These are phyloP conservation scores for Cocos nucifera DNA, from an alignment of 176 grass and related monocot species.

Conservation along the genomic window DNA sequence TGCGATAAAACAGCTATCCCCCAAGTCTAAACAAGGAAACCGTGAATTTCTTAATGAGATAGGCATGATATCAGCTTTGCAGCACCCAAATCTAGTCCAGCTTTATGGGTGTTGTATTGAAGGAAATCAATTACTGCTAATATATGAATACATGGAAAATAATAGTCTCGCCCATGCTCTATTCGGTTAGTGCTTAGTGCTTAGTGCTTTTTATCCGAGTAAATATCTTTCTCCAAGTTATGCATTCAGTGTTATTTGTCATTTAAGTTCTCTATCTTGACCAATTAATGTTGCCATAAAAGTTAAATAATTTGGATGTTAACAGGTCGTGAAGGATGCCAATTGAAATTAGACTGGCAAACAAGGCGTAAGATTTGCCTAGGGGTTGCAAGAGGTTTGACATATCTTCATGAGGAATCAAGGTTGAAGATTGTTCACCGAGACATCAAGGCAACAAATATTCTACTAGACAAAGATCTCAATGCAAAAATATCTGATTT, in stretches of 20 bases:
- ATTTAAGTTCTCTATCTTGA: too few species aligned
- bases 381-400: conserved; percentile 61
- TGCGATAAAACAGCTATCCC: conserved; percentile 12
- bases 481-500: conserved; percentile 94
- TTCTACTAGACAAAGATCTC: conserved; percentile 71
- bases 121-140: conserved; percentile 6
- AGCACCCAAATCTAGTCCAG: conserved; percentile 11
- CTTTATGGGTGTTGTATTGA: conserved; percentile 11
- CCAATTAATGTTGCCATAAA: too few species aligned
- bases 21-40: conserved; percentile 13
- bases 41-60: conserved; percentile 17
- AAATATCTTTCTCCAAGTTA: background rate
- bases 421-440: conserved; percentile 76
- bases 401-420: conserved; percentile 84
- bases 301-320: background rate
- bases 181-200: background rate
- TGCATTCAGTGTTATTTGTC: background rate
- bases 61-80: conserved; percentile 12
- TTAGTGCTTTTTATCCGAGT: background rate
- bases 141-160: conserved; percentile 16
- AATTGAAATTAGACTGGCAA: conserved; percentile 58
- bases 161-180: conserved; percentile 15
- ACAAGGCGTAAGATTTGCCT: conserved; percentile 64
- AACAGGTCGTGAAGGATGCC: conserved; percentile 38
- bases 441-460: conserved; percentile 87